Evolutionary conservation across 306 rosid genomes (phyloP), one percentile per base, ranked within the genome.

Genomic region (Medicago arabica): DNA sequence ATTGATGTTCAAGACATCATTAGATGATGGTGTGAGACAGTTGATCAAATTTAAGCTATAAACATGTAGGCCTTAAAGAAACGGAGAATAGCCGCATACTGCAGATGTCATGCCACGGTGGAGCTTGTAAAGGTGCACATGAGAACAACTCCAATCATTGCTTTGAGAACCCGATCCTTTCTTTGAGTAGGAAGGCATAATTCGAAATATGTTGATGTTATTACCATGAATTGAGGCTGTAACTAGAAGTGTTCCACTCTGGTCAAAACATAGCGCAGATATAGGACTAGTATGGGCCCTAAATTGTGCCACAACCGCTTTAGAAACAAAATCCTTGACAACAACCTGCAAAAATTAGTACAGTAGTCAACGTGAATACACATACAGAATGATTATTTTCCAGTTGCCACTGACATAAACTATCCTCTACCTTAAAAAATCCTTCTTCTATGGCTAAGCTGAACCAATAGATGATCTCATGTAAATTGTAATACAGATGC

Each of bases 91-190:
- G 79, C 49, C 79, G 75, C 93, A 44, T 89, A 93, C 98, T 83
- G 97, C 97, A 62, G 97, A 84, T 57, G 97, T 91, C 87, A 93
- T 80, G 89, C 97, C 98, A 71, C 97, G 98, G 78, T 85, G 96
- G 68, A 93, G 97, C 85, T 91, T 93, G 88, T 89, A 93, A 61
- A 93, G 93, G 83, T 91, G 98, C 88, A 85, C 97, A 66, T 88
- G 95, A 43, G 97, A 89, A 80, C 83, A 84, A 72, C 88, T 86
- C 88, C 89, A 86, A 80, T 93, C 92, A 69, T 80, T 88, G 84
- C 81, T 79, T 64, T 83, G 92, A 59, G 84, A 69, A 59, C 91
- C 86, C 17, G 95, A 84, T 79, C 91, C 92, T 63, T 67, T 91
- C 39, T 67, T 85, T 15, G 93, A 78, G 87, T 74, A 50, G 59